Evolutionary conservation across 768 basidiomycete species (phyloP), one percentile per base, ranked within the genome.

Genomic region (Tremella yokohamensis): DNA sequence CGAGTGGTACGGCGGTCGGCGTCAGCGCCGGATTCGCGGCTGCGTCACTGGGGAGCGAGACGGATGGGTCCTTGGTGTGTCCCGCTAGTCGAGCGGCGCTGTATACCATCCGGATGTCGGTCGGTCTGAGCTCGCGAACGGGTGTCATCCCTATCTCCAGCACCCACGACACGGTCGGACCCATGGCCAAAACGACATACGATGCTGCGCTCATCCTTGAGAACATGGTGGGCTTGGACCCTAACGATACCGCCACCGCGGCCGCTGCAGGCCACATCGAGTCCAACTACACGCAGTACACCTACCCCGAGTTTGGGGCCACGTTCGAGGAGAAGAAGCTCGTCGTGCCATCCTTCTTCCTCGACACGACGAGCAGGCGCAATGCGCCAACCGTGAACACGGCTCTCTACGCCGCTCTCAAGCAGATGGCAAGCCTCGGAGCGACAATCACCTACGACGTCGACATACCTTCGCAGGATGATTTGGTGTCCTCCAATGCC

Each of bases 1-100:
- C 63, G 6, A 54, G 62, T 40, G 72, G 72, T 8, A 65, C 65
- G 7, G 70, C 63, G 0, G 68, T 74, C 8, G 72, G 69, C 2
- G 40, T 55, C 0, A 53, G 49, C 24, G 72, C 68, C 8, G 72
- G 69, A 2, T 71, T 69, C 42, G 65, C 61, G 8, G 58, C 68
- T 13, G 63, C 56, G 7, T 42, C 72, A 0, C 22, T 74, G 3
- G 72, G 69, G 0, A 48, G 59, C 7, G 72, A 74, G 26, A 71
- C 67, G 0, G 47, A 58, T 16, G 71, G 68, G 4, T 66, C 61
- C 1, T 56, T 68, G 18, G 65, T 67, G 13, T 39, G 65, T 49
- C 72, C 72, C 1, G 50, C 68, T 11, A 58, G 51, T 34, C 48
- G 65, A 22, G 70, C 69, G 1, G 70, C 68, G 3, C 49, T 74